Percentiles rank a stretch among this genome's conserved stretches.
Evolutionary conservation across 768 basidiomycete genomes (phyloP).

Genomic region (Panus rudis): DNA sequence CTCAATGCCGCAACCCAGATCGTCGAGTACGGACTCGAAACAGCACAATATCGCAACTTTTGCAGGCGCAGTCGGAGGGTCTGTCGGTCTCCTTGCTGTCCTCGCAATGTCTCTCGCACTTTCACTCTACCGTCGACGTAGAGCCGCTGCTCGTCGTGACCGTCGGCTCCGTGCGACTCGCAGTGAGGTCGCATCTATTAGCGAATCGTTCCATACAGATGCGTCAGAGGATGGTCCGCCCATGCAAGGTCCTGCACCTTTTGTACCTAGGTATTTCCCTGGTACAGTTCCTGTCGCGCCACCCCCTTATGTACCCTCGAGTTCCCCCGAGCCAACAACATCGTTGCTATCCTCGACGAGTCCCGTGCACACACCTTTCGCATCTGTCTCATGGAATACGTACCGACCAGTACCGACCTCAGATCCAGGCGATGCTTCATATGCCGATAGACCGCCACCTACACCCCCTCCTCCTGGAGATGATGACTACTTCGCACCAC

Average conservation of each 20-base stretch:
- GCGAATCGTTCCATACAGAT: conserved; percentile 23
- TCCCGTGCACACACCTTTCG: conserved; percentile 11
- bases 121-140: conserved; percentile 43
- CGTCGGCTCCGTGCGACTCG: conserved; percentile 25
- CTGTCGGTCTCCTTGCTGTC: conserved; percentile 42
- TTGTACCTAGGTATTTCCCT: conserved; percentile 54
- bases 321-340: conserved; percentile 11
- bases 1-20: conserved; percentile 9
- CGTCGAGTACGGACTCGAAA: conserved; percentile 11
- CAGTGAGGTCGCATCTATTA: conserved; percentile 11
- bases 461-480: conserved; percentile 14
- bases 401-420: too few species aligned
- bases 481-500: conserved; percentile 16
- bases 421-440: conserved; percentile 13
- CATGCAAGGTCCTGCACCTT: conserved; percentile 41
- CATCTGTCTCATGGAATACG: conserved; percentile 12
- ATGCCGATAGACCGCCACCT: conserved; percentile 16
- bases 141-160: conserved; percentile 34
- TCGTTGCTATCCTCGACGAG: conserved; percentile 13
- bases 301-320: conserved; percentile 31
- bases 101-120: conserved; percentile 42
- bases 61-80: conserved; percentile 46
- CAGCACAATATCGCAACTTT: conserved; percentile 37
- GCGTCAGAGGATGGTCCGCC: conserved; percentile 22
- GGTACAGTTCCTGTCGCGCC: conserved; percentile 36